Percentiles rank a stretch among this genome's conserved stretches.
These are phyloP conservation scores for Serendipita sp. DNA, from an alignment of 1,284 basidiomycete species.

Conservation along the genomic window DNA sequence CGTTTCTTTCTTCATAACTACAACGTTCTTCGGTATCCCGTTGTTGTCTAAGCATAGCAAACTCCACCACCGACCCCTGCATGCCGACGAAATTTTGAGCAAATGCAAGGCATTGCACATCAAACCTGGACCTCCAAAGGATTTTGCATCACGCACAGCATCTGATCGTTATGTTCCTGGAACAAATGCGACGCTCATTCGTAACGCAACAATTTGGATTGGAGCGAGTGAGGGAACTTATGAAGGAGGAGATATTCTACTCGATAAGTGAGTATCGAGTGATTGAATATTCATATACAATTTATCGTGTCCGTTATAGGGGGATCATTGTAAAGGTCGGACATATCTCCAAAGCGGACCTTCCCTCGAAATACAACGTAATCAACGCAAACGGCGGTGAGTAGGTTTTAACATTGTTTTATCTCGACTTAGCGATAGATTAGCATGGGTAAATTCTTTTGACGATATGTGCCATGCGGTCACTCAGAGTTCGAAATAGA, in stretches of 20 bases:
- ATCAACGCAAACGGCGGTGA: conserved; percentile 19
- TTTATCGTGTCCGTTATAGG: neutral
- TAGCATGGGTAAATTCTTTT: neutral
- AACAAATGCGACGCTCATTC: conserved; percentile 51
- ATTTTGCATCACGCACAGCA: conserved; percentile 38
- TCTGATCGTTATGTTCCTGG: conserved; percentile 63
- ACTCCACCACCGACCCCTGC: neutral
- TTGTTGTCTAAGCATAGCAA: neutral
- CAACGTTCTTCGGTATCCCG: neutral
- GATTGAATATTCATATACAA: neutral
- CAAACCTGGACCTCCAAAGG: conserved; percentile 31
- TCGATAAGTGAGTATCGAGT: conserved; percentile 25
- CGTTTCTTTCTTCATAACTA: neutral
- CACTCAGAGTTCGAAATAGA: neutral
- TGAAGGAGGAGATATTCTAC: conserved; percentile 35
- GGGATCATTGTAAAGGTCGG: conserved; percentile 10
- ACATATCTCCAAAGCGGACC: conserved; percentile 12
- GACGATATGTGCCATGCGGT: neutral
- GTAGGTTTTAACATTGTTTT: neutral
- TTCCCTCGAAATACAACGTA: conserved; percentile 30
- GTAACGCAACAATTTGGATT: conserved; percentile 70
- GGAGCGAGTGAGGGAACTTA: conserved; percentile 38
- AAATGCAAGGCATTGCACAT: conserved; percentile 15
- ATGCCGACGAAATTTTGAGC: conserved; percentile 13
- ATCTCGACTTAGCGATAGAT: too few relatives aligned